Percentiles rank a stretch among this genome's conserved stretches.
Conservation (phyloP, 306 rosid genomes). For the Adenanthera pavonina region DNA sequence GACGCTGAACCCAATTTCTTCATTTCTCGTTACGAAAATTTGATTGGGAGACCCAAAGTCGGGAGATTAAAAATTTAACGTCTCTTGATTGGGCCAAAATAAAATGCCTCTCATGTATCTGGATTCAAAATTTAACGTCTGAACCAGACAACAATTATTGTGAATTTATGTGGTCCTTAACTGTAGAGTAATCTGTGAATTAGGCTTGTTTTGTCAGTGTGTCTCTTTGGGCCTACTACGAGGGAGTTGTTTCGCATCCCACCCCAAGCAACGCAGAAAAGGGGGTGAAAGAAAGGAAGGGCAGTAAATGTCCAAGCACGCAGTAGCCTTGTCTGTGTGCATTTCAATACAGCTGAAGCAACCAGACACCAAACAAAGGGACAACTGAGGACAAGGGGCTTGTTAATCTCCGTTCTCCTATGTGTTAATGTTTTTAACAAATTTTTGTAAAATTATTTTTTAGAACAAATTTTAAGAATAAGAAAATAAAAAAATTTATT, state of each 20-base stretch:
- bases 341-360: constrained; percentile 18
- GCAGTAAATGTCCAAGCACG: constrained; percentile 29
- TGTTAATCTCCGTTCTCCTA: too few relatives aligned
- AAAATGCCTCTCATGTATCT: background rate
- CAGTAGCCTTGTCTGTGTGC: constrained; percentile 31
- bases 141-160: background rate
- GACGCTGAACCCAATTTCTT: background rate
- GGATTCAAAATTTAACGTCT: background rate
- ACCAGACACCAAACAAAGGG: constrained; percentile 14
- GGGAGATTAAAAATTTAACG: background rate
- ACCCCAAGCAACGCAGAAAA: constrained; percentile 4
- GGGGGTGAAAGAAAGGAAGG: background rate
- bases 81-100: background rate
- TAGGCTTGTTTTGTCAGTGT: constrained; percentile 20
- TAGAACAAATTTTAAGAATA: too few relatives aligned
- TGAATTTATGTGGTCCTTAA: background rate
- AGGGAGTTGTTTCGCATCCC: constrained; percentile 9
- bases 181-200: background rate
- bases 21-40: constrained; percentile 6
- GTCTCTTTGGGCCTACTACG: constrained; percentile 19
- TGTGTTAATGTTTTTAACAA: too few relatives aligned
- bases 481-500: too few relatives aligned
- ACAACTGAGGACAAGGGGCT: constrained; percentile 3
- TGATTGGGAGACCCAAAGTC: background rate
- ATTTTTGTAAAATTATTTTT: too few relatives aligned